A percentile compares a stretch with the other conserved stretches of the same genome.
Evolutionary conservation across 106 monocot genomes (phyloP).

Genomic region (Cymbidium sinense): DNA sequence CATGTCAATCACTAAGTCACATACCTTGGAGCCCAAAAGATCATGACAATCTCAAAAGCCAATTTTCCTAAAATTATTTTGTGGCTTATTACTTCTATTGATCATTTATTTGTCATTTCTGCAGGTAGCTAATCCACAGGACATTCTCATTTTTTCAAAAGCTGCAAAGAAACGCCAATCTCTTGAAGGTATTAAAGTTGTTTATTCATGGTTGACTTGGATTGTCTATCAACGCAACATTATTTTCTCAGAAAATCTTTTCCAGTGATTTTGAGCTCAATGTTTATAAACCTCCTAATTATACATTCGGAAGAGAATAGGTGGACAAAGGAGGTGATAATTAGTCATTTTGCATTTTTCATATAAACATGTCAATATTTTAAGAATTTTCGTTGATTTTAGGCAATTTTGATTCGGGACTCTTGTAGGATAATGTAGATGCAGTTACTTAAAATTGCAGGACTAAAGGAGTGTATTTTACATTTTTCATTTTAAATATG

Average conservation of each 20-base stretch:
- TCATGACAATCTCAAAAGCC: too few relatives aligned
- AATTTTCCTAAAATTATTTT: background rate
- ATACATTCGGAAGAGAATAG: background rate
- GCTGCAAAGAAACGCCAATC: slow-evolving; percentile 85
- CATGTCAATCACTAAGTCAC: too few relatives aligned
- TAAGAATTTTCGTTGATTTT: background rate
- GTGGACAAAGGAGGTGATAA: background rate
- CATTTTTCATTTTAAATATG: background rate
- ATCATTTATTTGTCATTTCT: slow-evolving; percentile 1
- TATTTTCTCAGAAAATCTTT: background rate
- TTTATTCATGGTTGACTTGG: background rate
- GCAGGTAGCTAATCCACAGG: slow-evolving; percentile 98
- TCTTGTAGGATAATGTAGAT: background rate
- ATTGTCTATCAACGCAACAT: background rate
- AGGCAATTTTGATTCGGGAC: background rate
- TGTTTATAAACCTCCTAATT: background rate
- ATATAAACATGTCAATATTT: background rate
- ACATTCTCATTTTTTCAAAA: slow-evolving; percentile 98
- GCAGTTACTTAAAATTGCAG: background rate
- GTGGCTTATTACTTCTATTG: background rate
- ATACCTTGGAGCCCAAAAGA: too few relatives aligned
- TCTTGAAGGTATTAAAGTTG: slow-evolving; percentile 37
- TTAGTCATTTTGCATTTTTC: background rate
- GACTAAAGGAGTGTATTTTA: background rate
- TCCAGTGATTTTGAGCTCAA: background rate